Evolutionary conservation across 306 rosid genomes (phyloP).

Genomic region (Casuarina cunninghamiana): DNA sequence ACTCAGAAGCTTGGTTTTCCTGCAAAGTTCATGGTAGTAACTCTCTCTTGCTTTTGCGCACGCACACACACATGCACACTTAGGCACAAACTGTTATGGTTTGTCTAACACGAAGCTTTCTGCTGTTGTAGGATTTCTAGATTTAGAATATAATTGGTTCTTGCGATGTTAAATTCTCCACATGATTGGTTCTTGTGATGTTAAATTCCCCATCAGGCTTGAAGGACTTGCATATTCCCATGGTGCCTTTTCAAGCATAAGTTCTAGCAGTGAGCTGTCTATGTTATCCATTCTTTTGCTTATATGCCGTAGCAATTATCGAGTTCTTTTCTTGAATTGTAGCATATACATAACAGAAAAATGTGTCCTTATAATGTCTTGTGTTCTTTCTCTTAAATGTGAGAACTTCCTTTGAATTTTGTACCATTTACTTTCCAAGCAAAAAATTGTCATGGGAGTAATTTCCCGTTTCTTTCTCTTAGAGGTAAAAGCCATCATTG

Average conservation of each 20-base stretch:
- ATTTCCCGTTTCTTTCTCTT: no score
- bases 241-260: constrained; percentile 87
- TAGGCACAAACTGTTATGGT: background rate
- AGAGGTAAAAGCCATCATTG: no score
- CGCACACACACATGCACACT: background rate
- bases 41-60: background rate
- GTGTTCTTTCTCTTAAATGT: background rate
- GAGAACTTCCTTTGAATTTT: background rate
- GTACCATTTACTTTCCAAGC: background rate
- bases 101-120: background rate
- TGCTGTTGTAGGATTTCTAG: constrained; percentile 61
- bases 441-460: background rate
- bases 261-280: constrained; percentile 18
- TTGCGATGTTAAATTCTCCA: no score
- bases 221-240: constrained; percentile 94
- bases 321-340: no score
- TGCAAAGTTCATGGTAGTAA: constrained; percentile 76
- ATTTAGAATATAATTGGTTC: constrained; percentile 51
- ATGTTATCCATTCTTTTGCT: background rate
- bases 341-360: no score
- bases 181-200: constrained; percentile 91
- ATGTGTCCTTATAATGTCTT: no score
- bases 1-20: constrained; percentile 90
- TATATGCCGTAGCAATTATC: no score
- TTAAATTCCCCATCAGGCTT: constrained; percentile 87